These are phyloP conservation scores for Endotrypanum monterogeii DNA, from an alignment of 208 protist genomes.

Conservation along the genomic window DNA sequence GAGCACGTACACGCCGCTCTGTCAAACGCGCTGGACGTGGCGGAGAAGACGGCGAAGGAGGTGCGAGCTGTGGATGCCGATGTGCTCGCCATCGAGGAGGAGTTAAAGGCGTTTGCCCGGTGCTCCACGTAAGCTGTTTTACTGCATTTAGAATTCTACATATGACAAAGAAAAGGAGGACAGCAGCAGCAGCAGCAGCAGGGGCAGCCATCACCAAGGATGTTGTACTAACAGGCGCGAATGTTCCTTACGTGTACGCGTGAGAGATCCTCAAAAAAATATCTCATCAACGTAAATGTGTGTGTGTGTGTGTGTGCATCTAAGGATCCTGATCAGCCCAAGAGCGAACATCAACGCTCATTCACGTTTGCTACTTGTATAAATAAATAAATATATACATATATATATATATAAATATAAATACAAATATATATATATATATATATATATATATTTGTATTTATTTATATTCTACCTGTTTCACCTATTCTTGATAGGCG, in stretches of 20 bases:
- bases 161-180: too few relatives aligned
- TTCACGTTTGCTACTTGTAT: too few relatives aligned
- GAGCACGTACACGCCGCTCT: slow-evolving; percentile 55
- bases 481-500: background rate
- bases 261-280: background rate
- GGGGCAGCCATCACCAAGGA: background rate
- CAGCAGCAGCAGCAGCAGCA: background rate
- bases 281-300: too few relatives aligned
- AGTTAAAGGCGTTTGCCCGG: slow-evolving; percentile 44
- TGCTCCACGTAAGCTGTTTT: background rate
- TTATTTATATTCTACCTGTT: background rate
- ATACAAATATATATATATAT: too few relatives aligned
- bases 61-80: slow-evolving; percentile 35
- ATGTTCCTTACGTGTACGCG: background rate
- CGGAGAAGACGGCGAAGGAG: slow-evolving; percentile 31
- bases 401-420: too few relatives aligned
- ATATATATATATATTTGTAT: too few relatives aligned
- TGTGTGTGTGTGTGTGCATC: background rate
- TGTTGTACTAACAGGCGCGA: background rate
- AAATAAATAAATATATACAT: too few relatives aligned
- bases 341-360: background rate
- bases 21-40: slow-evolving; percentile 32
- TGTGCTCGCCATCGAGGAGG: slow-evolving; percentile 32
- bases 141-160: background rate
- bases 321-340: background rate